Evolutionary conservation across 2,329 filamentous ascomycete genomes (phyloP).

Genomic region (Plectosphaerella cucumerina): DNA sequence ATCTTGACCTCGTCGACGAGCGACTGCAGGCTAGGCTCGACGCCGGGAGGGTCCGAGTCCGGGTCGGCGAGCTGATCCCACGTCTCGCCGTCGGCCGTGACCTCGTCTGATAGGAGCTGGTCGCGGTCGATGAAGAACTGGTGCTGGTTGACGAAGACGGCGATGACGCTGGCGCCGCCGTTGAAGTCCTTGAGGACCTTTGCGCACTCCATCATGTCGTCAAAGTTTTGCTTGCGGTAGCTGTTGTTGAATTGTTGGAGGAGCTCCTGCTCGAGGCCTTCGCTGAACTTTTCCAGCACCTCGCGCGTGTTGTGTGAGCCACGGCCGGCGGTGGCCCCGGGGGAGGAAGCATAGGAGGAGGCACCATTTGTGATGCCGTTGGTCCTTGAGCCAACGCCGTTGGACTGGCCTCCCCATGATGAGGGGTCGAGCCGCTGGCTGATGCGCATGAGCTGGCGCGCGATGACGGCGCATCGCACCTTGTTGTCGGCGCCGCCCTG

Average conservation of each 20-base stretch:
- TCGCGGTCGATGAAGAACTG: conserved; percentile 98
- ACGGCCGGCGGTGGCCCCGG: conserved; percentile 32
- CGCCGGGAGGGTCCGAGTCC: conserved; percentile 83
- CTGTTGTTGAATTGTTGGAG: conserved; percentile 96
- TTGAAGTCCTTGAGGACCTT: conserved; percentile 94
- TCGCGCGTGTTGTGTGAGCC: conserved; percentile 68
- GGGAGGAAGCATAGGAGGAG: conserved; percentile 37
- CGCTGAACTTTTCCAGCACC: conserved; percentile 93
- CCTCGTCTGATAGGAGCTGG: conserved; percentile 84
- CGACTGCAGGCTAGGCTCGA: conserved; percentile 89
- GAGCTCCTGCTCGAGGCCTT: conserved; percentile 91
- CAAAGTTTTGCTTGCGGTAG: conserved; percentile 91
- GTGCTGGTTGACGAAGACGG: conserved; percentile 95
- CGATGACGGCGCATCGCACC: conserved; percentile 89
- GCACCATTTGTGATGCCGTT: conserved; percentile 46
- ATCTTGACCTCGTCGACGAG: conserved; percentile 92
- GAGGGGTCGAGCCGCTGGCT: conserved; percentile 82
- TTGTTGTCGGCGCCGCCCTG: conserved; percentile 87
- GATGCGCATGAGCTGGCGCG: conserved; percentile 88
- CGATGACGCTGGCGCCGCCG: conserved; percentile 91
- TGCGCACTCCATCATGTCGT: conserved; percentile 97
- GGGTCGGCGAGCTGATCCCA: conserved; percentile 95
- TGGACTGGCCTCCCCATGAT: conserved; percentile 65
- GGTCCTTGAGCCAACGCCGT: conserved; percentile 34
- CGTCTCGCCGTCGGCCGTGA: conserved; percentile 67